These are phyloP conservation scores for Hyphodiscus sp. DNA, from an alignment of 2,329 filamentous ascomycete genomes.

Conservation along the genomic window DNA sequence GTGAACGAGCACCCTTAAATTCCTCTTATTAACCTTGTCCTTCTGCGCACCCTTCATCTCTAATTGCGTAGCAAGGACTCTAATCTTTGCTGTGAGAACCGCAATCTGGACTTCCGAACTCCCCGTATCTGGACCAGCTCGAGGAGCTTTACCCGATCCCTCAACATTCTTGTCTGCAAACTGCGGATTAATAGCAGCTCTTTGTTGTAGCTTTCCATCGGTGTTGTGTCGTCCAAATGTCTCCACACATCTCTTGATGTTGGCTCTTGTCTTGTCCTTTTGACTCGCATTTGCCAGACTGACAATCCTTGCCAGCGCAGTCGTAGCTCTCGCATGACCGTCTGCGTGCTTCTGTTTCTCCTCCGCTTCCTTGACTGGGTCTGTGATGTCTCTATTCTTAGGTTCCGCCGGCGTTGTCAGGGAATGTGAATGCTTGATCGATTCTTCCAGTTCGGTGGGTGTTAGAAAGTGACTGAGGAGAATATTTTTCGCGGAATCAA, in stretches of 20 bases:
- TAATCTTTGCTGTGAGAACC: conserved; percentile 90
- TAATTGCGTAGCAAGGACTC: conserved; percentile 67
- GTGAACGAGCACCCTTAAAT: conserved; percentile 79
- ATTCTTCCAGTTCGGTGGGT: conserved; percentile 57
- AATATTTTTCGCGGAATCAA: conserved; percentile 40
- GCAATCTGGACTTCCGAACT: conserved; percentile 97
- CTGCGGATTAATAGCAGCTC: conserved; percentile 18
- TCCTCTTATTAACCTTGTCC: conserved; percentile 93
- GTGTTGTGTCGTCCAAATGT: conserved; percentile 90
- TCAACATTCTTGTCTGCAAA: conserved; percentile 11
- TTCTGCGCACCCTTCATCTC: conserved; percentile 62
- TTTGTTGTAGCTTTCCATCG: conserved; percentile 56
- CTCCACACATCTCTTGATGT: conserved; percentile 77
- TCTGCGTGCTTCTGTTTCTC: conserved; percentile 39
- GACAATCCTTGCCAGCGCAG: conserved; percentile 75
- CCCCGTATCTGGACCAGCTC: conserved; percentile 87
- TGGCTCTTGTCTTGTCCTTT: conserved; percentile 73
- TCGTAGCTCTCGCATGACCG: conserved; percentile 60
- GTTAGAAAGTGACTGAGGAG: conserved; percentile 73
- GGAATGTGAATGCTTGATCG: conserved; percentile 60
- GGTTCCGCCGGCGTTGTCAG: conserved; percentile 53
- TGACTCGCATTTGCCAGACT: conserved; percentile 69
- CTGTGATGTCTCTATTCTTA: conserved; percentile 31
- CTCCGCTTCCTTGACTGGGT: conserved; percentile 36
- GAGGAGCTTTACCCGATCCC: conserved; percentile 43